Base-by-base conservation (phyloP, 2,329 filamentous ascomycete genomes). In the Pestalotiopsis sp. region DNA sequence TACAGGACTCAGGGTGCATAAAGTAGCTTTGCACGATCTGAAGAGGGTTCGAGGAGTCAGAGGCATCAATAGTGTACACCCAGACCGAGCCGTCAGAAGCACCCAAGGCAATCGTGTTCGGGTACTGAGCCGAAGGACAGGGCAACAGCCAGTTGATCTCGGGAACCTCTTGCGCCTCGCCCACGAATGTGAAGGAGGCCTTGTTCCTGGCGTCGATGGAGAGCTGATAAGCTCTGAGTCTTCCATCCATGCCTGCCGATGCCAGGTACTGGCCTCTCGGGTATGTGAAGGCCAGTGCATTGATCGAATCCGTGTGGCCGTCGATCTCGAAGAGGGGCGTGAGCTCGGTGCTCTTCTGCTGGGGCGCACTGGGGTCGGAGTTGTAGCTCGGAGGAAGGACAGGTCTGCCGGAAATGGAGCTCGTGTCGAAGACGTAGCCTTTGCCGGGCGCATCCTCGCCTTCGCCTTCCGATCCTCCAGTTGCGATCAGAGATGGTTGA, bases 271-370 rank as follows among this genome's bases (percentile, higher is more conserved):
- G 92, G 68, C 96, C 96, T 67, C 86, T 85, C 0, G 95, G 95
- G 59, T 92, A 84, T 0, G 95, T 97, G 80, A 98, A 99, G 7
- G 90, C 83, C 4, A 98, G 87, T 2, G 93, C 89, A 78, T 96
- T 97, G 78, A 99, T 91, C 14, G 92, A 96, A 83, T 99, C 96
- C 59, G 89, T 91, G 83, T 99, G 96, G 60, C 94, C 95, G n/a
- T 95, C 92, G 69, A 99, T 85, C 73, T 89, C 90, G 76, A 91
- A 92, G 17, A 97, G 78, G 6, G 90, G 84, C 66, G 88, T 80
- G 69, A 97, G 83, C 69, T 86, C 84, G 66, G 87, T 86, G 73
- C 89, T 85, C 71, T 81, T 78, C 65, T 75, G 77, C 20, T 74
- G 83, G 73, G 91, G 85, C 25, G 87, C 84, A 63, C 86, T 84